A percentile compares a stretch with the other conserved stretches of the same genome.
These are phyloP conservation scores for Magnolia officinalis DNA, from an alignment of 164 flowering plant genomes.

Conservation along the genomic window DNA sequence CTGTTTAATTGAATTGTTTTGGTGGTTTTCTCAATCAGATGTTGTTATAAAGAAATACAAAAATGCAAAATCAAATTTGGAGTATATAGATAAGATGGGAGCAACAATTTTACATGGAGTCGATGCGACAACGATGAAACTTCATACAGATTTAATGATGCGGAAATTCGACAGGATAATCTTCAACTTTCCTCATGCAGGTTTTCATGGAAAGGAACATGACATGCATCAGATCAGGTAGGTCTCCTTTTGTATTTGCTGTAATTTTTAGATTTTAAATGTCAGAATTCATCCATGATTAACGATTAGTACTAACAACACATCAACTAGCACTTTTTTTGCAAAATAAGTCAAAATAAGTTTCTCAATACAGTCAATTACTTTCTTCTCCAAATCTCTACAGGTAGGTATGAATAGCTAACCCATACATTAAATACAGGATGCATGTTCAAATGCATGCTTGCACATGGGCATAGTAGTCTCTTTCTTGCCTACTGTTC, in stretches of 20 bases:
- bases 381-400: too few species aligned
- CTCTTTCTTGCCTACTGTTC: too few species aligned
- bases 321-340: neutral
- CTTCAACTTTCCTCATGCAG: constrained; percentile 56
- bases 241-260: constrained; percentile 5
- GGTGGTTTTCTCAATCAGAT: neutral
- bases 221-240: constrained; percentile 27
- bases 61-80: constrained; percentile 37
- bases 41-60: constrained; percentile 27
- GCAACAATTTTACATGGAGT: constrained; percentile 41
- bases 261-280: neutral
- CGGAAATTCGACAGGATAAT: constrained; percentile 47
- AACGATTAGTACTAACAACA: too few species aligned
- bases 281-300: too few species aligned
- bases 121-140: constrained; percentile 52
- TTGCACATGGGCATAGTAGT: too few species aligned
- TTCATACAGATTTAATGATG: constrained; percentile 27
- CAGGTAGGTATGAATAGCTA: too few species aligned
- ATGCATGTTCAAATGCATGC: too few species aligned
- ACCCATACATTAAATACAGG: too few species aligned
- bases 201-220: constrained; percentile 52
- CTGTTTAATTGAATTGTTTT: neutral
- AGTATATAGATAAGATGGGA: constrained; percentile 29
- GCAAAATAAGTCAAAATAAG: neutral
- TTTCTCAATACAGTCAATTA: too few species aligned